Conservation (phyloP, 2,329 filamentous ascomycete genomes). For the Xylariaceae sp. region DNA sequence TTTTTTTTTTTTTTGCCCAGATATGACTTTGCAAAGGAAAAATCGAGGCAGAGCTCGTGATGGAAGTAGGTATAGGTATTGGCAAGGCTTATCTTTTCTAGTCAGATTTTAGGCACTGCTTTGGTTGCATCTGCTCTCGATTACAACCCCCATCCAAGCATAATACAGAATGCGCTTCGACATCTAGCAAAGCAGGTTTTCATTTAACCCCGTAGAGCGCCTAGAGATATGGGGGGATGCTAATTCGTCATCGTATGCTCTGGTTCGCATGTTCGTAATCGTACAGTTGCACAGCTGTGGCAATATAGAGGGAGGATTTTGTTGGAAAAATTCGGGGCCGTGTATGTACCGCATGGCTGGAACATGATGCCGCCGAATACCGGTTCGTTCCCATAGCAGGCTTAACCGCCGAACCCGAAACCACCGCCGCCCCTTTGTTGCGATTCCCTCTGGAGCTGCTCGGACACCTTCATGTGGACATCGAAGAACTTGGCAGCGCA, state of each 20-base stretch:
- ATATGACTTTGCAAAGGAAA: too few relatives aligned
- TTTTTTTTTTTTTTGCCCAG: too few relatives aligned
- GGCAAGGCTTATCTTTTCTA: too few relatives aligned
- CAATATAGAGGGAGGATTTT: background rate
- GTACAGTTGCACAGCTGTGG: constrained; percentile 17
- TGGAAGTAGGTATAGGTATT: too few relatives aligned
- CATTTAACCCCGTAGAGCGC: constrained; percentile 3
- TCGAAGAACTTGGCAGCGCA: constrained; percentile 99
- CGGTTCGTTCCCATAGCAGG: background rate
- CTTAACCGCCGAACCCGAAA: constrained; percentile 41
- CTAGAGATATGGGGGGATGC: background rate
- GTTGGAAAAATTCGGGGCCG: constrained; percentile 4
- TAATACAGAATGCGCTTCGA: constrained; percentile 9
- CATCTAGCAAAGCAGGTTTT: constrained; percentile 1
- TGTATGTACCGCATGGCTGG: background rate
- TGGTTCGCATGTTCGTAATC: constrained; percentile 11
- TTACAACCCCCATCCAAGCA: constrained; percentile 1
- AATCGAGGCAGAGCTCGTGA: too few relatives aligned
- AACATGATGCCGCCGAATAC: background rate
- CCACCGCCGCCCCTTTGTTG: constrained; percentile 57
- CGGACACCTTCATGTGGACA: constrained; percentile 93
- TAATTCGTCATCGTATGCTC: constrained; percentile 12
- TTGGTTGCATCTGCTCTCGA: too few relatives aligned
- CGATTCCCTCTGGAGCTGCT: constrained; percentile 90
- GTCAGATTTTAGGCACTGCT: too few relatives aligned